Conservation (phyloP, 75 land plant genomes). For the Selaginella tamariscina region DNA sequence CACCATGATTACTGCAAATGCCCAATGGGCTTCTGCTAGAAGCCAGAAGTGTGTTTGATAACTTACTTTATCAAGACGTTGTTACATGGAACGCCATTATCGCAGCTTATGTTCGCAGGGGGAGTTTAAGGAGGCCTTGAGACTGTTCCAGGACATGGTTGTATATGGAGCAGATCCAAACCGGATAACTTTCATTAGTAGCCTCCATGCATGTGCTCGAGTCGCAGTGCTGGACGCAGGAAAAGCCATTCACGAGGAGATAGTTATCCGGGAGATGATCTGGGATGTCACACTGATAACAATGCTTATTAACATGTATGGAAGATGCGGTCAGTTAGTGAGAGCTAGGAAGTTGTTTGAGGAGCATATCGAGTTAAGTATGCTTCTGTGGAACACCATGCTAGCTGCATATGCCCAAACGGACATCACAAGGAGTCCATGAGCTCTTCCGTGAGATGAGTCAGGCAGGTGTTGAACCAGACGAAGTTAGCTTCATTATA, state of each 20-base stretch:
- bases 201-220: slow-evolving; percentile 2
- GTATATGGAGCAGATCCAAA: not conserved
- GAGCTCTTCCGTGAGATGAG: slow-evolving; percentile 14
- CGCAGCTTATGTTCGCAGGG: slow-evolving; percentile 17
- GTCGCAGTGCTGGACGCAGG: not conserved
- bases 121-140: slow-evolving; percentile 8
- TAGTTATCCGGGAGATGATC: not conserved
- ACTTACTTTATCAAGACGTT: not conserved
- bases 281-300: not conserved
- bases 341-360: slow-evolving; percentile 8
- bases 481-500: not conserved
- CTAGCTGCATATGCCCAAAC: slow-evolving; percentile 11
- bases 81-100: slow-evolving; percentile 14
- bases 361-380: not conserved
- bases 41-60: not conserved
- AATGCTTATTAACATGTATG: slow-evolving; percentile 6
- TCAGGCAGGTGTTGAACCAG: not conserved
- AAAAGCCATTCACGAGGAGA: not conserved
- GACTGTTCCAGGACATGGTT: slow-evolving; percentile 11
- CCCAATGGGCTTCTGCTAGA: not conserved
- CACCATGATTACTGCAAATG: not conserved
- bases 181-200: not conserved
- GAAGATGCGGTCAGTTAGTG: not conserved
- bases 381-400: slow-evolving; percentile 8
- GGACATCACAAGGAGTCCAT: not conserved